Evolutionary conservation across 768 basidiomycete species (phyloP).

Genomic region (Phylloporus arenicola): DNA sequence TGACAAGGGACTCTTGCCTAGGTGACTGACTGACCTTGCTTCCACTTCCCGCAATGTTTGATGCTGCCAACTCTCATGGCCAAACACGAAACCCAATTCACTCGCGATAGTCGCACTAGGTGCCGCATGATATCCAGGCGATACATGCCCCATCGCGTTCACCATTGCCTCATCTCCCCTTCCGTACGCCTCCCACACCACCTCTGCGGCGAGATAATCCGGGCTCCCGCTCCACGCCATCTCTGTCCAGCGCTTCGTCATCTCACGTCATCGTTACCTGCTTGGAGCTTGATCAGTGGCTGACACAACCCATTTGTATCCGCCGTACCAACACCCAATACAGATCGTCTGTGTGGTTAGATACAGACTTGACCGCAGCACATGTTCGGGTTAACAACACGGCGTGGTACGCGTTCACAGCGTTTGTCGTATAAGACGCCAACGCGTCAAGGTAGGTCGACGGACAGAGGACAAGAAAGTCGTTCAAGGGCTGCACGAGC

Average conservation of each 20-base stretch:
- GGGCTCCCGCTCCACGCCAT: constrained; percentile 16
- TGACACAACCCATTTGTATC: constrained; percentile 18
- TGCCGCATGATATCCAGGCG: constrained; percentile 6
- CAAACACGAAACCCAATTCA: constrained; percentile 13
- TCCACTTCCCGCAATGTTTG: background rate
- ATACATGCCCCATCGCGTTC: constrained; percentile 4
- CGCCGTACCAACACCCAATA: constrained; percentile 15
- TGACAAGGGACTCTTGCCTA: background rate
- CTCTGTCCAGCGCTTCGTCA: constrained; percentile 8
- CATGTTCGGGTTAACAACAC: constrained; percentile 11
- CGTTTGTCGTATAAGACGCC: constrained; percentile 16
- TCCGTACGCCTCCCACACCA: constrained; percentile 13
- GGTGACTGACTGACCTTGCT: background rate
- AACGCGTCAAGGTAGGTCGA: constrained; percentile 11
- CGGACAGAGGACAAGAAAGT: constrained; percentile 10
- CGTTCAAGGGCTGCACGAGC: constrained; percentile 13
- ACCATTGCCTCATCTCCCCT: constrained; percentile 8
- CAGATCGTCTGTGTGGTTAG: constrained; percentile 18
- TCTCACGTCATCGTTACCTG: constrained; percentile 4
- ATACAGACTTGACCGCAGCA: constrained; percentile 16
- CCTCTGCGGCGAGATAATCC: constrained; percentile 10
- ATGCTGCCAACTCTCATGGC: background rate
- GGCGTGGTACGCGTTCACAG: constrained; percentile 9
- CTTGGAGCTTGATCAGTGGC: constrained; percentile 2
- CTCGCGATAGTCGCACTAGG: constrained; percentile 16